Evolutionary conservation across 1,284 basidiomycete species (phyloP).

Genomic region (Anthracocystis setariae): DNA sequence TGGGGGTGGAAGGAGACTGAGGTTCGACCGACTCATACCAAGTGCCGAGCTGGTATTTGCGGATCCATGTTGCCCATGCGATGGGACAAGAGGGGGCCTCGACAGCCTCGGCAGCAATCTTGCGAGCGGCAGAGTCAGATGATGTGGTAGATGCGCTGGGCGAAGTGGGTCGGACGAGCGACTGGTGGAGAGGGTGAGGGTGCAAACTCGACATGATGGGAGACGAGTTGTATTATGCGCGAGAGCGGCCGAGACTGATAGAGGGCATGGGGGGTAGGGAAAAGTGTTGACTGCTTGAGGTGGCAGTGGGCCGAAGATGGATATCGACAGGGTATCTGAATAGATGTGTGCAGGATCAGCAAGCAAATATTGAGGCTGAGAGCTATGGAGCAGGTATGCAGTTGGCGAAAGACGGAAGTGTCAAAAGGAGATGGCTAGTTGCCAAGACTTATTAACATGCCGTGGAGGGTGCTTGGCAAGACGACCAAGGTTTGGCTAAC

Average conservation of each 20-base stretch:
- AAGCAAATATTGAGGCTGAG: neutral
- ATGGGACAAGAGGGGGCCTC: slow-evolving; percentile 29
- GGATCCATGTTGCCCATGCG: slow-evolving; percentile 39
- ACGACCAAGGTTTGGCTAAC: too few species aligned
- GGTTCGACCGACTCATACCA: slow-evolving; percentile 23
- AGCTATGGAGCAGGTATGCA: too few species aligned
- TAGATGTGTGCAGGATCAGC: neutral
- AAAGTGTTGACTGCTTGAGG: neutral
- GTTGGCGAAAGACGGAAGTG: neutral
- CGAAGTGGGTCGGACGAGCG: slow-evolving; percentile 19
- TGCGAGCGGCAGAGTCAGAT: slow-evolving; percentile 23
- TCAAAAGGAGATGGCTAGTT: too few species aligned
- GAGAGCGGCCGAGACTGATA: neutral
- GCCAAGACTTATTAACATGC: too few species aligned
- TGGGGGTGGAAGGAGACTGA: neutral
- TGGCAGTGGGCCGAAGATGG: neutral
- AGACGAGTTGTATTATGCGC: neutral
- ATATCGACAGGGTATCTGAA: neutral
- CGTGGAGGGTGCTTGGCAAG: too few species aligned
- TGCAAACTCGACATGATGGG: slow-evolving; percentile 13
- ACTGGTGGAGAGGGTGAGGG: slow-evolving; percentile 24
- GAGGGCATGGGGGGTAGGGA: neutral
- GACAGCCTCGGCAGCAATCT: slow-evolving; percentile 29
- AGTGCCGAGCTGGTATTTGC: slow-evolving; percentile 32
- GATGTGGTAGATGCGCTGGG: slow-evolving; percentile 25